phyloP scores from a whole-genome alignment of 129 eudicot species.

The Lactuca saligna region DNA sequence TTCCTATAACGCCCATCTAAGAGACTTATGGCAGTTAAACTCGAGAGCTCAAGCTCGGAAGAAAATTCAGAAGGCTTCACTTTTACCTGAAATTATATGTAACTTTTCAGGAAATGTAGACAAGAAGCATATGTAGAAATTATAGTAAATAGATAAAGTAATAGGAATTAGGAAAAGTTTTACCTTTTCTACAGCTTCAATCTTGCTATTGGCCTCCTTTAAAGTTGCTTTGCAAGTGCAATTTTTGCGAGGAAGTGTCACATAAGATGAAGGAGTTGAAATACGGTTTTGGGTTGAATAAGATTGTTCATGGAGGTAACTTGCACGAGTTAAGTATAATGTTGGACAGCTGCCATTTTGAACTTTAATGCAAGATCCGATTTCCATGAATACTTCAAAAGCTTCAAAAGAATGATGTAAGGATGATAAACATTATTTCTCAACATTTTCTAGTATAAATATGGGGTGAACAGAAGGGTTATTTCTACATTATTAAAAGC shows the following conservation, averaged over 20 bases:
- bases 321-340: conserved; percentile 28
- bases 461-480: too few species aligned
- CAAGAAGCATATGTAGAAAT: too few species aligned
- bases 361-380: conserved; percentile 37
- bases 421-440: too few species aligned
- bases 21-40: conserved; percentile 73
- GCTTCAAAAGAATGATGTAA: conserved; percentile 18
- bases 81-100: conserved; percentile 44
- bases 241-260: conserved; percentile 26
- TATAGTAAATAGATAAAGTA: too few species aligned
- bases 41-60: conserved; percentile 58
- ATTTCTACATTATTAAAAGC: too few species aligned
- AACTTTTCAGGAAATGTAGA: conserved; percentile 11
- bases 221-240: conserved; percentile 37
- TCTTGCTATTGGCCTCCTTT: conserved; percentile 28
- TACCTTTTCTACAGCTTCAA: conserved; percentile 34
- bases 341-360: conserved; percentile 19
- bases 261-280: conserved; percentile 18
- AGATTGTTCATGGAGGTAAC: conserved; percentile 11
- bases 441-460: too few species aligned
- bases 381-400: conserved; percentile 35
- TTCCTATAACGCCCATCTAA: conserved; percentile 88
- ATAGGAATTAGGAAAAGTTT: background rate
- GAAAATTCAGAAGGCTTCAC: conserved; percentile 25
- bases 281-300: background rate